Evolutionary conservation across 352 stramenopile genomes (phyloP), one percentile per base, ranked within the genome.

Genomic region (Thalassiosira delicatula): DNA sequence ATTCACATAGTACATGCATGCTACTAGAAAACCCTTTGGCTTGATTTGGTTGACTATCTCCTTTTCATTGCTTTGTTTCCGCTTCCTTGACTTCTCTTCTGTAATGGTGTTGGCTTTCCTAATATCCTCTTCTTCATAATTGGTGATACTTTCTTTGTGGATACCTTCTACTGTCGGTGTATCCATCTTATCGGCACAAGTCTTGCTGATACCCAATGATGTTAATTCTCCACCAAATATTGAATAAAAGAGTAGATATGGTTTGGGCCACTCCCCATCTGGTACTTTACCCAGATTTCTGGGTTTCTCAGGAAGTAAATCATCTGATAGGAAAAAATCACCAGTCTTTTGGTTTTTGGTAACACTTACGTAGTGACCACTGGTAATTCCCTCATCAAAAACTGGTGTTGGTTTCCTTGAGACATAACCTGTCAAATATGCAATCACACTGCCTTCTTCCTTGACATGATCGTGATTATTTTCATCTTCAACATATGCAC

Each of bases 281-380:
- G 27, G 17, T 27, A 7, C 27, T 19, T 7, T n/a, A 19, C 46
- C 46, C 21, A 56, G 4, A 19, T 56, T 56, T 21, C 14, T 56
- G 21, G 46, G 46, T n/a, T 56, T 17, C 3, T 4, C 46, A 4
- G 46, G 46, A 56, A 27, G 14, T 27, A 56, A 21, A 56, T 56
- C 46, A 56, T 56, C 46, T 27, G 46, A 56, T 56, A 56, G 46
- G 27, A n/a, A 56, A 21, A 56, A 56, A n/a, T 56, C 27, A 27
- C 14, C 46, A 56, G 4, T 56, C 3, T 17, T 27, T 19, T 3
- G 4, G 7, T 17, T 27, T 56, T 56, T 56, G 46, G 46, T 56
- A 56, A 56, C 14, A 56, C 17, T 27, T 7, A 56, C 46, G 14
- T 27, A 56, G 14, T 56, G 46, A 19, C 27, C 4, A 56, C 21